Base-by-base conservation (phyloP, 2,329 filamentous ascomycete genomes). In the Sclerotinia minor region DNA sequence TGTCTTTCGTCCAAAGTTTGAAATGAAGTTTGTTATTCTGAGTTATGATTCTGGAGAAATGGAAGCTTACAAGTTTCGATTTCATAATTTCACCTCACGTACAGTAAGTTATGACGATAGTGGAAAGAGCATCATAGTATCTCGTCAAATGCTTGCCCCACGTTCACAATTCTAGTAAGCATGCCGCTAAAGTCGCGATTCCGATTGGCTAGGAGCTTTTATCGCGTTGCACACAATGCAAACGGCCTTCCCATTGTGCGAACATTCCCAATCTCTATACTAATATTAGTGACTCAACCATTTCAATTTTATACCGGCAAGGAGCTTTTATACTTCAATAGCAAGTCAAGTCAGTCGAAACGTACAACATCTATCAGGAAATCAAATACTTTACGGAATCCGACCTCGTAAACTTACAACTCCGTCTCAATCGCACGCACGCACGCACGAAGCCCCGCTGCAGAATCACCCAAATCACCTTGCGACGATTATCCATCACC, bases 91-190 rank as follows among this genome's bases (percentile, higher is more conserved):
- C 50, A 32, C 26, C 19, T 19, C 17, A 60, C 6, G 6, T 35
- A 1, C 35, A 35, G 29, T 49, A 32, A 35, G 44, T 60, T 15
- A 49, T 60, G 26, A 60, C 44, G 21, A 21, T 26, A 38, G 13
- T 29, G 8, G 9, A 19, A 0, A 26, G n/a, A 19, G 19, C 6
- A 35, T 17, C 45, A 35, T 49, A 21, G 21, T 15, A 15, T 47
- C 57, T 61, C 58, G 58, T 61, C 58, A 61, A 61, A 50, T 61
- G 15, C 7, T 49, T 61, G 26, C 58, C 44, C 58, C 44, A 61
- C 58, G 44, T 61, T 61, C 21, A 35, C 21, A 47, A 35, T 35
- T 19, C 53, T 35, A n/a, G 44, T 49, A 35, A 49, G 58, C 58
- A 61, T 61, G 58, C 44, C 50, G 45, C 15, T 15, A 50, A 38